These are phyloP conservation scores for Corylus heterophylla DNA, from an alignment of 306 rosid species.

Conservation along the genomic window DNA sequence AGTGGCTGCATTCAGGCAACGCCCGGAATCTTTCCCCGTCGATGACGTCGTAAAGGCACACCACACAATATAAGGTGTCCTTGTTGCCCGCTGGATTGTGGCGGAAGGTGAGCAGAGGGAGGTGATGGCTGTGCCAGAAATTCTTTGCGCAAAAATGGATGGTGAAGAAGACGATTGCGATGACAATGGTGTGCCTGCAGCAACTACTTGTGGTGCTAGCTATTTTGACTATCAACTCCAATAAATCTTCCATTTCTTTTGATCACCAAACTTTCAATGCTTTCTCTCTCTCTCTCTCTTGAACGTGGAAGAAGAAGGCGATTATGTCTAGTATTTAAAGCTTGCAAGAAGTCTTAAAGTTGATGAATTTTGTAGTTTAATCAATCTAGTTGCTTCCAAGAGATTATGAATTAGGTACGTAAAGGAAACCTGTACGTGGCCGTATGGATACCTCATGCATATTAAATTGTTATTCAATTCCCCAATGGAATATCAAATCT, in stretches of 20 bases:
- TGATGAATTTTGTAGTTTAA: neutral
- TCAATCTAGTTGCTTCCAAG: neutral
- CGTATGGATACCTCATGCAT: neutral
- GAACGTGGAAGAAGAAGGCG: neutral
- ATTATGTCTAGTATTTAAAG: neutral
- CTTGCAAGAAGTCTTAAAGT: neutral
- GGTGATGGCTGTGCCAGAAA: neutral
- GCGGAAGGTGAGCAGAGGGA: conserved; percentile 1
- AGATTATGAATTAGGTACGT: neutral
- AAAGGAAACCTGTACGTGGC: neutral
- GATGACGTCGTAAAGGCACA: conserved; percentile 16
- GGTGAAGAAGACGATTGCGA: neutral
- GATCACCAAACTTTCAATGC: neutral
- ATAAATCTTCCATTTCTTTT: neutral
- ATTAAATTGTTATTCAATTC: too few relatives aligned
- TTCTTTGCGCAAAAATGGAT: neutral
- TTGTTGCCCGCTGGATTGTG: neutral
- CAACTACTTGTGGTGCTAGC: neutral
- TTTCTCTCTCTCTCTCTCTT: neutral
- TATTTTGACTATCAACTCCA: neutral
- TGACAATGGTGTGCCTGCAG: neutral
- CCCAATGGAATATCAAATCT: neutral
- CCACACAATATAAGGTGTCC: conserved; percentile 15
- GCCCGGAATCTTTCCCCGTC: conserved; percentile 18
- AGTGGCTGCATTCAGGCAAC: conserved; percentile 24